Evolutionary conservation across 2,329 filamentous ascomycete genomes (phyloP), one percentile per base, ranked within the genome.

Genomic region (Xylariaceae sp.): DNA sequence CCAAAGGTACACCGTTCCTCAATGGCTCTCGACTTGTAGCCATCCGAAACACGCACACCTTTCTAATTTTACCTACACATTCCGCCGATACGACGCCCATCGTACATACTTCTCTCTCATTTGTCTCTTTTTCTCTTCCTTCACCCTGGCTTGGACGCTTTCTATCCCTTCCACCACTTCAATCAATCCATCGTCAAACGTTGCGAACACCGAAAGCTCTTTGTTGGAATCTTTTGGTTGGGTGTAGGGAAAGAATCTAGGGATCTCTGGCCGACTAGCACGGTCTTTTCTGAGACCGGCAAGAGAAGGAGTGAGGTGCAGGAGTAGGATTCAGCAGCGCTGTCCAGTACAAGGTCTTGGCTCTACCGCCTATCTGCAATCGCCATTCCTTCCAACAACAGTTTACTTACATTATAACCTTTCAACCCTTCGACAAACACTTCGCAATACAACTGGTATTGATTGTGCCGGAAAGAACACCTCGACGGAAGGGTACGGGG

Each of bases 271-370:
- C 51, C 47, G 52, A 44, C 61, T n/a, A 44, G 28, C 29, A 43
- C 21, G 43, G 44, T 52, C 56, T 29, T 57, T 47, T 26, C 33
- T 64, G 19, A 56, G 58, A 46, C 63, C 59, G 57, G 53, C 60
- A 58, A 60, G 58, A 62, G 61, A 63, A 62, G 65, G 61, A 61
- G 54, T 50, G 48, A 65, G 57, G 56, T 64, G 63, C 49, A 66
- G 65, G 67, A 67, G 64, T 64, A 74, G 79, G 79, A 81, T 81
- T 75, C 79, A 81, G 79, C 79, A 79, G 79, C 67, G 79, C 79
- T 82, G 79, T 81, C 78, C 78, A 72, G 60, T 51, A 63, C 58
- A 58, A 65, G 58, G 60, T 62, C 52, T 65, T 55, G 53, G 56
- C 61, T 64, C 56, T 55, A 48, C 56, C 58, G 46, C 56, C 50